These are phyloP conservation scores for Boeremia lycopersici DNA, from an alignment of 2,329 filamentous ascomycete genomes.

Conservation along the genomic window DNA sequence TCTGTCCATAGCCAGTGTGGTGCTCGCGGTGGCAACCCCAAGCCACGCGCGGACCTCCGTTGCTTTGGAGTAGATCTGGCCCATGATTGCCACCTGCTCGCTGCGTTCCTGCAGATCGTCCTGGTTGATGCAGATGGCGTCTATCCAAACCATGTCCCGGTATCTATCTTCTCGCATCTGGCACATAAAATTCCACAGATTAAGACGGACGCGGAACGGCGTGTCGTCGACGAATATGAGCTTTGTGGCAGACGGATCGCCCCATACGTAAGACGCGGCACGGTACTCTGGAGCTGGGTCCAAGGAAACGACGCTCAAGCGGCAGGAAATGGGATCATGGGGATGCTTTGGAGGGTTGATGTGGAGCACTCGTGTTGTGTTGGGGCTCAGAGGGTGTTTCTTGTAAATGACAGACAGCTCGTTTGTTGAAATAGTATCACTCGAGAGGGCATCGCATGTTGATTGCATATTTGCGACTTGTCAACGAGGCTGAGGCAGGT, in stretches of 20 bases:
- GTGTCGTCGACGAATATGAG: not conserved
- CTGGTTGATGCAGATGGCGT: not conserved
- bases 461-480: no score
- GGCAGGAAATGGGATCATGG: not conserved
- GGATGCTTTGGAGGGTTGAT: not conserved
- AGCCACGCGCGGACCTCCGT: not conserved
- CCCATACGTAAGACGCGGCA: not conserved
- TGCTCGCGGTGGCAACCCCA: not conserved
- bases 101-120: not conserved
- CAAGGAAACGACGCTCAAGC: not conserved
- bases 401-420: not conserved
- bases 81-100: not conserved
- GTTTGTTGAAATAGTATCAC: no score
- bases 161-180: not conserved
- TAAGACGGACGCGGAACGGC: not conserved
- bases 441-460: no score
- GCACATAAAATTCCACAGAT: not conserved
- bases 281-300: not conserved
- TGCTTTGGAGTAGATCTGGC: not conserved
- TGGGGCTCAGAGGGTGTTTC: not conserved
- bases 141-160: not conserved
- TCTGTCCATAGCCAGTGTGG: not conserved
- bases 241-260: not conserved
- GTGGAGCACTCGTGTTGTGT: not conserved
- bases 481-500: no score